Evolutionary conservation across 163 green algal species (phyloP).

Genomic region (Scenedesmus sp.): DNA sequence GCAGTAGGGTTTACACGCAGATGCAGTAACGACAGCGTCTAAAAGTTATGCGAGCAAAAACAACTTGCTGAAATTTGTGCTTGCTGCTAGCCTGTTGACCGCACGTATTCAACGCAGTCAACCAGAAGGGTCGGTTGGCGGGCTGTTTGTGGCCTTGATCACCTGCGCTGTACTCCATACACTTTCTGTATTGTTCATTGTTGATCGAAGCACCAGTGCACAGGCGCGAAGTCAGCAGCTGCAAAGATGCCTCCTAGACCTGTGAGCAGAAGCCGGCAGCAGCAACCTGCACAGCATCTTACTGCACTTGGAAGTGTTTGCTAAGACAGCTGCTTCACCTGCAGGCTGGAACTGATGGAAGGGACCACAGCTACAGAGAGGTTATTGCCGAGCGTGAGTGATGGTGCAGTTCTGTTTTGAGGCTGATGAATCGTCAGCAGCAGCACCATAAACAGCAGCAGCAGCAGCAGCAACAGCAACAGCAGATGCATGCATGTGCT

Average conservation of each 20-base stretch:
- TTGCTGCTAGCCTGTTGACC: not conserved
- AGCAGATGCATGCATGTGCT: not conserved
- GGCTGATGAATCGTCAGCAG: not conserved
- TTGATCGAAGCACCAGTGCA: not conserved
- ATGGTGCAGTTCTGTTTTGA: not conserved
- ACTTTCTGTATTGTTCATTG: not conserved
- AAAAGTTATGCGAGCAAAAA: not conserved
- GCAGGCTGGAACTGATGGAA: constrained; percentile 51
- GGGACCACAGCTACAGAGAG: constrained; percentile 45
- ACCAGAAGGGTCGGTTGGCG: not conserved
- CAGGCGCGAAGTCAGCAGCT: not conserved
- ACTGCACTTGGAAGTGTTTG: not conserved
- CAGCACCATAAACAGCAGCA: not conserved
- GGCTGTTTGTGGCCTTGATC: not conserved
- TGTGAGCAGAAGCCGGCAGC: constrained; percentile 17
- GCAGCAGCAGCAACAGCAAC: not conserved
- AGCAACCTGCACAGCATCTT: not conserved
- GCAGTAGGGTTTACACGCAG: not conserved
- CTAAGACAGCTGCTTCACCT: too few relatives aligned
- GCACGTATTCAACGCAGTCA: not conserved
- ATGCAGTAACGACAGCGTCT: not conserved
- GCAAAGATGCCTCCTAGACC: constrained; percentile 41
- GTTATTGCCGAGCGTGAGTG: constrained; percentile 53
- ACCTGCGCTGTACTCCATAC: not conserved
- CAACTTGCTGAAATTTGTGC: too few relatives aligned